These are phyloP conservation scores for Plasmodium berghei DNA, from an alignment of 169 alveolate species.

Conservation along the genomic window DNA sequence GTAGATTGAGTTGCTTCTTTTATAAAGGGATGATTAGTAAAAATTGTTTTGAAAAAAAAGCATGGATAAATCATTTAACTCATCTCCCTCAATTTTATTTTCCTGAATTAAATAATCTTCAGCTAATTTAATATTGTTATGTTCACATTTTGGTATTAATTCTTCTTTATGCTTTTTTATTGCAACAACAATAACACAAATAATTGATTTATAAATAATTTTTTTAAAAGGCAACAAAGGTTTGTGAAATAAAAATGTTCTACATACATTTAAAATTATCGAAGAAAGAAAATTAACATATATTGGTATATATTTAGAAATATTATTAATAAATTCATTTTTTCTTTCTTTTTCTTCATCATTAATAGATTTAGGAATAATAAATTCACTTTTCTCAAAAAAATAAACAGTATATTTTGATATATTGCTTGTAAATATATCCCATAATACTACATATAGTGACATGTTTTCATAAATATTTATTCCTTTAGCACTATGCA, in stretches of 20 bases:
- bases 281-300: slow-evolving; percentile 31
- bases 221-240: slow-evolving; percentile 69
- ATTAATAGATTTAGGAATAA: slow-evolving; percentile 36
- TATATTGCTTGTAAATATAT: slow-evolving; percentile 39
- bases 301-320: slow-evolving; percentile 59
- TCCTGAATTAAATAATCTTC: slow-evolving; percentile 34
- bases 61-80: slow-evolving; percentile 40
- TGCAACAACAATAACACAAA: slow-evolving; percentile 41
- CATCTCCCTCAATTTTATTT: slow-evolving; percentile 33
- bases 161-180: slow-evolving; percentile 25
- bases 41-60: slow-evolving; percentile 41
- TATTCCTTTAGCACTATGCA: slow-evolving; percentile 7
- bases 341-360: slow-evolving; percentile 56
- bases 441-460: slow-evolving; percentile 72
- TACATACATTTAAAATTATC: slow-evolving; percentile 25
- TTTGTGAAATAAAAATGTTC: slow-evolving; percentile 53
- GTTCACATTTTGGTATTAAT: slow-evolving; percentile 41
- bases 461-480: slow-evolving; percentile 47
- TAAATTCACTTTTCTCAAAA: slow-evolving; percentile 23
- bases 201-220: slow-evolving; percentile 51
- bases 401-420: slow-evolving; percentile 59
- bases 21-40: slow-evolving; percentile 1
- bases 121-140: slow-evolving; percentile 28
- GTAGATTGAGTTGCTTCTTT: neutral
- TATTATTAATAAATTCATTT: slow-evolving; percentile 52